Evolutionary conservation across 768 basidiomycete genomes (phyloP).

Genomic region (Favolaschia claudopus): DNA sequence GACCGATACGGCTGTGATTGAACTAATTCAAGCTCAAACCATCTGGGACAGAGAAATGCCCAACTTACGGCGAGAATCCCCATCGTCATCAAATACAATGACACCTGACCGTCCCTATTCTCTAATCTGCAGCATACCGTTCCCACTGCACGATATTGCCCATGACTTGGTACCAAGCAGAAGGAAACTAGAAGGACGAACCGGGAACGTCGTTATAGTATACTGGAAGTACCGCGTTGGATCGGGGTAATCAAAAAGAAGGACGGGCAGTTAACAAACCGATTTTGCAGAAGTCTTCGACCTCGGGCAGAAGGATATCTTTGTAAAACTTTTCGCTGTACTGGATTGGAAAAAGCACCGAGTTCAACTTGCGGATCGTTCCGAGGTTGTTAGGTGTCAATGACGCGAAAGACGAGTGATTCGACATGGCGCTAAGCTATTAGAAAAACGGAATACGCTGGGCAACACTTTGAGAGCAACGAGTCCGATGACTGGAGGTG

Average conservation of each 20-base stretch:
- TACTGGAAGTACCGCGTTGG: conserved; percentile 51
- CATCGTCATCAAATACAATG: conserved; percentile 91
- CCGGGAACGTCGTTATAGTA: conserved; percentile 92
- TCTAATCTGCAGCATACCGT: conserved; percentile 89
- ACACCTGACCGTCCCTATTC: conserved; percentile 60
- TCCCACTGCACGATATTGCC: conserved; percentile 52
- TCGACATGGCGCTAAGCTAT: too few species aligned
- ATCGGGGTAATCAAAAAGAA: conserved; percentile 18
- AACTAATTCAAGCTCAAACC: conserved; percentile 25
- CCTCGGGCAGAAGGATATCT: conserved; percentile 77
- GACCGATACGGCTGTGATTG: conserved; percentile 81
- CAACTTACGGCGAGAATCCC: conserved; percentile 82
- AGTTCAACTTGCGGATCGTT: conserved; percentile 71
- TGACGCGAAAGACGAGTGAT: conserved; percentile 63
- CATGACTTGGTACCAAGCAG: conserved; percentile 24
- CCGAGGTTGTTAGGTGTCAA: conserved; percentile 87
- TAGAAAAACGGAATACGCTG: too few species aligned
- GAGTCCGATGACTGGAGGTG: too few species aligned
- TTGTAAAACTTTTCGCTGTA: conserved; percentile 90
- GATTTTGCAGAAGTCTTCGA: conserved; percentile 89
- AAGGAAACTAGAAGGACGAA: conserved; percentile 14
- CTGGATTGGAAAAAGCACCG: conserved; percentile 87
- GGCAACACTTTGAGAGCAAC: too few species aligned
- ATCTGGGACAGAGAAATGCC: conserved; percentile 5
- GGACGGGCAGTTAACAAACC: conserved; percentile 56